Evolutionary conservation across 257 asterid genomes (phyloP).

Genomic region (Ligustrum vulgare): DNA sequence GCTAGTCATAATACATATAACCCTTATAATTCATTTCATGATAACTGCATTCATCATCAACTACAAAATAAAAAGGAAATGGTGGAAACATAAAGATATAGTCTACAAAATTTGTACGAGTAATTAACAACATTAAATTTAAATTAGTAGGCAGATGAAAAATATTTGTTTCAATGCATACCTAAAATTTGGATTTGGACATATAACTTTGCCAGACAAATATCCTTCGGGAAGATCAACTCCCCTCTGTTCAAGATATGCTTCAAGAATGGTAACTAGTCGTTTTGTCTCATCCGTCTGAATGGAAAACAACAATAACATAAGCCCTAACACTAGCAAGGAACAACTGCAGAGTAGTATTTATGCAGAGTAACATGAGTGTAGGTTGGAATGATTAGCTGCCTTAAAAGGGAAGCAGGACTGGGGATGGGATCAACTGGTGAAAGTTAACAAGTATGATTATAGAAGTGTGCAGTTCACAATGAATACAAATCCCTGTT

Average conservation of each 20-base stretch:
- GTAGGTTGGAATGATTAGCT: neutral
- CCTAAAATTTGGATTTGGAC: constrained; percentile 83
- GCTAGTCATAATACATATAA: neutral
- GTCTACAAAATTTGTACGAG: neutral
- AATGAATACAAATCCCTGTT: constrained; percentile 13
- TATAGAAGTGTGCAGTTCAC: constrained; percentile 3
- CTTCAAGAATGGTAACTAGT: constrained; percentile 71
- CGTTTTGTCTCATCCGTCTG: constrained; percentile 74
- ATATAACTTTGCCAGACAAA: constrained; percentile 75
- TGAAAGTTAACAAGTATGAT: neutral
- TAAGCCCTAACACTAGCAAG: constrained; percentile 15
- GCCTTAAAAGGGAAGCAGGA: neutral
- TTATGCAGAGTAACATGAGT: neutral
- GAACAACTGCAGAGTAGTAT: neutral
- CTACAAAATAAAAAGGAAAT: constrained; percentile 8
- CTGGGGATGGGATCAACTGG: neutral
- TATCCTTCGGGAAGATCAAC: constrained; percentile 73
- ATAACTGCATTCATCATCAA: neutral
- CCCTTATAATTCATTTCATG: neutral
- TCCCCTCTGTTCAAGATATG: constrained; percentile 90
- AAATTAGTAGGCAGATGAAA: constrained; percentile 5
- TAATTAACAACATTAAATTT: neutral
- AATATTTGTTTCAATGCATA: constrained; percentile 29
- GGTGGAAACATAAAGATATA: neutral
- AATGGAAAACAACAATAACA: constrained; percentile 21